phyloP scores from a whole-genome alignment of 139 green algal species.

The Coelastrella sp. region DNA sequence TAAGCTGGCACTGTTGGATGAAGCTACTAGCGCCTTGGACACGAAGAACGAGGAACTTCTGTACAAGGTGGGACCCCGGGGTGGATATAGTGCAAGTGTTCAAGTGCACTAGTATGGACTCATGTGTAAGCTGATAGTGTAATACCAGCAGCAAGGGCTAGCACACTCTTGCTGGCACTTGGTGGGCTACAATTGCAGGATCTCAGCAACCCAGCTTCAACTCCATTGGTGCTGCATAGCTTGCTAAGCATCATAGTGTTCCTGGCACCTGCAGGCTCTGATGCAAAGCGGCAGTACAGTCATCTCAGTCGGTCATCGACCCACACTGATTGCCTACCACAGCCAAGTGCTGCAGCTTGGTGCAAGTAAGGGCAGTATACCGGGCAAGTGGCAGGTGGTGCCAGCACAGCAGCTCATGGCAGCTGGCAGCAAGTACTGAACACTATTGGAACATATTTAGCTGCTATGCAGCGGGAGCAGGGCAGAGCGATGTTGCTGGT shows the following conservation, averaged over 20 bases:
- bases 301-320: conserved; percentile 93
- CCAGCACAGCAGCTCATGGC: conserved; percentile 25
- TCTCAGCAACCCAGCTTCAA: no score
- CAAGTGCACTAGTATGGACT: no score
- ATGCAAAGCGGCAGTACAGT: conserved; percentile 78
- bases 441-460: not conserved
- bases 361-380: not conserved
- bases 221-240: no score
- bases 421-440: not conserved
- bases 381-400: conserved; percentile 24
- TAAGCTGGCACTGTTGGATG: conserved; percentile 92
- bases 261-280: conserved; percentile 47
- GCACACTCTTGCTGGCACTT: no score
- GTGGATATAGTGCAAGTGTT: no score
- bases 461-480: no score
- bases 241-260: no score
- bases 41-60: conserved; percentile 86
- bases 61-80: conserved; percentile 72
- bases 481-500: no score
- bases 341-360: conserved; percentile 78
- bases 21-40: conserved; percentile 94
- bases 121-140: no score
- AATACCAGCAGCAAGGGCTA: no score
- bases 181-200: no score
- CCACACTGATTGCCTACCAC: conserved; percentile 88